A percentile compares a stretch with the other conserved stretches of the same genome.
Evolutionary conservation across 1,139 yeast genomes (phyloP).

Genomic region (Kodamaea sp.): DNA sequence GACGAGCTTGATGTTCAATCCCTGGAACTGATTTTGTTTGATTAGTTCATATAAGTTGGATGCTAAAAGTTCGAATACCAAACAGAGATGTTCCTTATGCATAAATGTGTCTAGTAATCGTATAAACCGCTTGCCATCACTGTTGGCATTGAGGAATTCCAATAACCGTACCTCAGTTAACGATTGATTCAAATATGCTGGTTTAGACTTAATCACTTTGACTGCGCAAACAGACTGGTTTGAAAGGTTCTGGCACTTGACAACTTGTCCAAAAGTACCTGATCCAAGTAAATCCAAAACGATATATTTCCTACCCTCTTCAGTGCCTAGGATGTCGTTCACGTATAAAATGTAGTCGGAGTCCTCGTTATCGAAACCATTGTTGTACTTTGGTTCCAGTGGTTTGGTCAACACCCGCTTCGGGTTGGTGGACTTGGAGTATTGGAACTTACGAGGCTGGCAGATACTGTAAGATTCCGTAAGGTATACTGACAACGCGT

Average conservation of each 20-base stretch:
- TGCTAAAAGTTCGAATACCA: slow-evolving; percentile 87
- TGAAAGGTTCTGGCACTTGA: slow-evolving; percentile 87
- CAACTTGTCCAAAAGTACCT: slow-evolving; percentile 98
- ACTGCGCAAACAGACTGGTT: slow-evolving; percentile 93
- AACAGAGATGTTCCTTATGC: slow-evolving; percentile 89
- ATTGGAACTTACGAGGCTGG: slow-evolving; percentile 78
- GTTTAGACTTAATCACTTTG: slow-evolving; percentile 88
- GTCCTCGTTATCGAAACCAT: slow-evolving; percentile 86
- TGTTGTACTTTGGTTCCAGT: slow-evolving; percentile 75
- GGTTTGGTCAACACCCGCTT: slow-evolving; percentile 92
- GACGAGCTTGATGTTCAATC: slow-evolving; percentile 78
- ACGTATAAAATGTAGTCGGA: slow-evolving; percentile 92
- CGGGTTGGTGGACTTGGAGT: slow-evolving; percentile 84
- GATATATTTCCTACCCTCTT: slow-evolving; percentile 82
- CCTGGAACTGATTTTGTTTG: slow-evolving; percentile 92
- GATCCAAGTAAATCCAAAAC: slow-evolving; percentile 91
- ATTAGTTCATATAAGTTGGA: slow-evolving; percentile 87
- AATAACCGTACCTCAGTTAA: slow-evolving; percentile 86
- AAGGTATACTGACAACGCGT: slow-evolving; percentile 76
- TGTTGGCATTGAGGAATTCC: slow-evolving; percentile 74
- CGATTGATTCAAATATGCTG: slow-evolving; percentile 90
- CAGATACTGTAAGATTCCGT: slow-evolving; percentile 84
- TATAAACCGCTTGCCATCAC: slow-evolving; percentile 75
- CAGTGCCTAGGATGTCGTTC: slow-evolving; percentile 87
- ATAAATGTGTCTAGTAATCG: slow-evolving; percentile 84